These are phyloP conservation scores for Xanthoconium purpureum DNA, from an alignment of 768 basidiomycete genomes.

Conservation along the genomic window DNA sequence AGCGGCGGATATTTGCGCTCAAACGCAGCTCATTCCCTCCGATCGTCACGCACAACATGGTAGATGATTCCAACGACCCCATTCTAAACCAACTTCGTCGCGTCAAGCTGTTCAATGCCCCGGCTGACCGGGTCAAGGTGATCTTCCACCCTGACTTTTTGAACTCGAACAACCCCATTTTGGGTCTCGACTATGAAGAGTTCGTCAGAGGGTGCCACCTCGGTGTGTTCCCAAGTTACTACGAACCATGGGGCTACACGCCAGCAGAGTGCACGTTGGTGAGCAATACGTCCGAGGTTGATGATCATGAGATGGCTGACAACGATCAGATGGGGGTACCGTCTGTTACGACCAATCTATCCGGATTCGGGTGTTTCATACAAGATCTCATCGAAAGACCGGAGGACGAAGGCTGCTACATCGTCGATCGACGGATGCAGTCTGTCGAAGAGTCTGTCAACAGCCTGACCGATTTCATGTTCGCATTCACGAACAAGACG, in stretches of 20 bases:
- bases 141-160: slow-evolving; percentile 98
- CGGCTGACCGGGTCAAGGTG: slow-evolving; percentile 91
- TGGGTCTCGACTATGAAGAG: slow-evolving; percentile 98
- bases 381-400: slow-evolving; percentile 95
- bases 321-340: slow-evolving; percentile 88
- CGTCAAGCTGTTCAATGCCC: slow-evolving; percentile 88
- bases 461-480: slow-evolving; percentile 75
- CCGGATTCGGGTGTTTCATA: slow-evolving; percentile 98
- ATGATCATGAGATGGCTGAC: slow-evolving; percentile 8
- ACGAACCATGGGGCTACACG: slow-evolving; percentile 95
- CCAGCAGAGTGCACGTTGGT: slow-evolving; percentile 99
- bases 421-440: slow-evolving; percentile 87
- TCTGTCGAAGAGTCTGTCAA: slow-evolving; percentile 90
- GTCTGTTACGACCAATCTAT: slow-evolving; percentile 94
- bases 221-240: slow-evolving; percentile 97
- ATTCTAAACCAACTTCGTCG: slow-evolving; percentile 93
- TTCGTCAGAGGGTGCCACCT: slow-evolving; percentile 98
- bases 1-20: slow-evolving; percentile 94
- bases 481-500: slow-evolving; percentile 73
- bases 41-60: slow-evolving; percentile 98
- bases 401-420: slow-evolving; percentile 94
- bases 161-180: slow-evolving; percentile 95
- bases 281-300: slow-evolving; percentile 30
- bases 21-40: slow-evolving; percentile 94
- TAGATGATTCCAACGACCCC: slow-evolving; percentile 87